Evolutionary conservation across 768 basidiomycete species (phyloP).

Genomic region (Terana coerulea): DNA sequence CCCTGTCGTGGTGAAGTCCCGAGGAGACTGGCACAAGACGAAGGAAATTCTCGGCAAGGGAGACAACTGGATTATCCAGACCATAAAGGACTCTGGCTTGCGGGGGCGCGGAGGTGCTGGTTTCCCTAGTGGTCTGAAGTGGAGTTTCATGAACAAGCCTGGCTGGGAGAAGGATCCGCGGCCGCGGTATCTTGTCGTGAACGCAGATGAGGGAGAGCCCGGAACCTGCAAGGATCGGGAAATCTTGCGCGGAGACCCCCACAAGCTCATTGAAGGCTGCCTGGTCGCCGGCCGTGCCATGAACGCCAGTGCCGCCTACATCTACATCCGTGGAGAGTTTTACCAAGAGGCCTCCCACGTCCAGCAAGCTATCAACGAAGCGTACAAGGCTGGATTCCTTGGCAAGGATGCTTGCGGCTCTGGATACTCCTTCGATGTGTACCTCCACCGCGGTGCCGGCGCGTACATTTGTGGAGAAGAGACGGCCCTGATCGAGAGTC

Average conservation of each 20-base stretch:
- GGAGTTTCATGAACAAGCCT: slow-evolving; percentile 99
- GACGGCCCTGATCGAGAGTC: slow-evolving; percentile 93
- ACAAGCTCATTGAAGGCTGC: slow-evolving; percentile 97
- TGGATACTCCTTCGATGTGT: slow-evolving; percentile 95
- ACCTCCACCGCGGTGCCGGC: slow-evolving; percentile 96
- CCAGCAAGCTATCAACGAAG: slow-evolving; percentile 93
- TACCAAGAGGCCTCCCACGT: slow-evolving; percentile 92
- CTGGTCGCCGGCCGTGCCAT: slow-evolving; percentile 94
- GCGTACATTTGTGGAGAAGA: slow-evolving; percentile 99
- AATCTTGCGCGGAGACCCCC: slow-evolving; percentile 95
- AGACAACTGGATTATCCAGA: slow-evolving; percentile 95
- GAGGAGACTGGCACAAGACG: slow-evolving; percentile 98
- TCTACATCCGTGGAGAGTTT: slow-evolving; percentile 99
- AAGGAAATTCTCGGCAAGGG: slow-evolving; percentile 96
- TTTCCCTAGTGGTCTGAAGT: slow-evolving; percentile 94
- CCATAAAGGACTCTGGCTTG: slow-evolving; percentile 93
- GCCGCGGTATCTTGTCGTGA: slow-evolving; percentile 94
- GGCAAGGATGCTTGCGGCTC: slow-evolving; percentile 91
- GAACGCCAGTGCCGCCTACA: slow-evolving; percentile 99
- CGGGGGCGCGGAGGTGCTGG: slow-evolving; percentile 96
- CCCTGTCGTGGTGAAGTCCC: no score
- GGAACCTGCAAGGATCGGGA: slow-evolving; percentile 99
- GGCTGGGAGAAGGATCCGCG: slow-evolving; percentile 92
- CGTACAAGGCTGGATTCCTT: slow-evolving; percentile 83
- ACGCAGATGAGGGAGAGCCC: slow-evolving; percentile 98